Evolutionary conservation across 2,329 filamentous ascomycete species (phyloP).

Genomic region (Pyrenochaeta sp.): DNA sequence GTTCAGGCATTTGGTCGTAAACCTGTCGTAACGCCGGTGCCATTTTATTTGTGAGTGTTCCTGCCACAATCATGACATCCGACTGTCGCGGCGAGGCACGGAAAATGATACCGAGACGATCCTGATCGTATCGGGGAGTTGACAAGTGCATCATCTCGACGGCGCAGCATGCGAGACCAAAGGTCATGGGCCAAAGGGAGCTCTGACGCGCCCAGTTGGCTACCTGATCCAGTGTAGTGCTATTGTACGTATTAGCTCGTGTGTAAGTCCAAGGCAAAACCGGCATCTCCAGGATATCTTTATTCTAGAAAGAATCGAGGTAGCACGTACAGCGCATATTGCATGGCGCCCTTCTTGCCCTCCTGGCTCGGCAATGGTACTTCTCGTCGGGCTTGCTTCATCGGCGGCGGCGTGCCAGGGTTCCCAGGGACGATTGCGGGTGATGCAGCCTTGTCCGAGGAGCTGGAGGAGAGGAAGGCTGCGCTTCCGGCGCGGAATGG

Average conservation of each 20-base stretch:
- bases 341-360: constrained; percentile 77
- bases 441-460: constrained; percentile 69
- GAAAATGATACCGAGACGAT: constrained; percentile 91
- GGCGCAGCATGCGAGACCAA: constrained; percentile 88
- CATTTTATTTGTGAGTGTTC: constrained; percentile 96
- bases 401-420: constrained; percentile 59
- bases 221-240: constrained; percentile 81
- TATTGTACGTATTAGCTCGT: no score
- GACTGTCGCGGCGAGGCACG: constrained; percentile 87
- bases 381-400: constrained; percentile 68
- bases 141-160: constrained; percentile 95
- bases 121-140: constrained; percentile 90
- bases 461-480: constrained; percentile 70
- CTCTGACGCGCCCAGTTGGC: constrained; percentile 87
- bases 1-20: constrained; percentile 96
- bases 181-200: constrained; percentile 92
- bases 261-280: constrained; percentile 21
- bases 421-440: constrained; percentile 61
- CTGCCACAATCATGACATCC: constrained; percentile 94
- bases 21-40: constrained; percentile 87
- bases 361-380: constrained; percentile 81
- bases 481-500: constrained; percentile 68
- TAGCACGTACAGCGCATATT: constrained; percentile 81
- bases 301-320: no score
- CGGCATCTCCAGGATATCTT: neutral